These are phyloP conservation scores for Acacia crassicarpa DNA, from an alignment of 306 rosid species.

Conservation along the genomic window DNA sequence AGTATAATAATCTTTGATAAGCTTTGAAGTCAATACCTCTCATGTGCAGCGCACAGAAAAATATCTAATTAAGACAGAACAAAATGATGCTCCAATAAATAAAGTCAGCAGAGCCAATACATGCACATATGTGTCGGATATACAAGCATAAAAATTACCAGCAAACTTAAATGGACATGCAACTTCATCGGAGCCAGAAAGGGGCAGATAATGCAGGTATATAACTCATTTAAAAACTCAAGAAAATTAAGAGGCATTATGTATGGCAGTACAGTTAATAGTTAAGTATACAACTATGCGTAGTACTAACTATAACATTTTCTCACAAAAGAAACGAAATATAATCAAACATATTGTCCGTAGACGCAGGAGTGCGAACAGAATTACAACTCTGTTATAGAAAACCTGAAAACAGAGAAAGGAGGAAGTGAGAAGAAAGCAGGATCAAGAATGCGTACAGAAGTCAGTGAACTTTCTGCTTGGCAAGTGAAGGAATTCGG, in stretches of 20 bases:
- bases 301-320: not conserved
- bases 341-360: not conserved
- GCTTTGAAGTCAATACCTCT: not conserved
- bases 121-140: not conserved
- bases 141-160: not conserved
- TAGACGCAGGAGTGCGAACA: not conserved
- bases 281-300: not conserved
- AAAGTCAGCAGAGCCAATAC: not conserved
- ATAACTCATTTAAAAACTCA: not conserved
- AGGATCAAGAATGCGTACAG: slow-evolving; percentile 39
- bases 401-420: slow-evolving; percentile 20
- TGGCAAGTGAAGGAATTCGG: slow-evolving; percentile 92
- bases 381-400: not conserved
- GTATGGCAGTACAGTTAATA: too few species aligned
- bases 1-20: too few species aligned
- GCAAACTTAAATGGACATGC: not conserved
- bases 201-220: not conserved
- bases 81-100: not conserved
- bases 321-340: not conserved
- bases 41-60: not conserved
- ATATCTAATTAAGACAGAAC: not conserved
- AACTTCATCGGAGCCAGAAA: not conserved
- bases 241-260: not conserved
- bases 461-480: slow-evolving; percentile 75
- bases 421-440: not conserved